These are phyloP conservation scores for Babesia gibsoni DNA, from an alignment of 169 alveolate genomes.

Conservation along the genomic window DNA sequence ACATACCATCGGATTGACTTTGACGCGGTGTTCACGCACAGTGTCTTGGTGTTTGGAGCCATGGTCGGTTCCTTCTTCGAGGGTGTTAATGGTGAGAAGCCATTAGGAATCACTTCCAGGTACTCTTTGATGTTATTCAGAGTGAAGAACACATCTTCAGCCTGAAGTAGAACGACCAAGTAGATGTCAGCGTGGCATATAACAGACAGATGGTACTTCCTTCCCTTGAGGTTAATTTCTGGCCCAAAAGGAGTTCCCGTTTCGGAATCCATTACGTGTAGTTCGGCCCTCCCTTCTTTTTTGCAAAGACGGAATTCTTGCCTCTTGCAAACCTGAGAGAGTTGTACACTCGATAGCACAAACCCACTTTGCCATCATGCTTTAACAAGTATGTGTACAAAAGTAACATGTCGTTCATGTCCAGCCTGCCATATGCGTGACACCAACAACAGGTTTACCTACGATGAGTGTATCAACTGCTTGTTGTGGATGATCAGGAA, in stretches of 20 bases:
- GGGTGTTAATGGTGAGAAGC: background rate
- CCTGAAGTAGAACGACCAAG: constrained; percentile 8
- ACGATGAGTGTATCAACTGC: constrained; percentile 49
- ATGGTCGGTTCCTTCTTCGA: background rate
- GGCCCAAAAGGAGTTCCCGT: constrained; percentile 51
- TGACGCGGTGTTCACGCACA: constrained; percentile 31
- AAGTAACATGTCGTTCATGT: constrained; percentile 34
- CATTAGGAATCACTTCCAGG: constrained; percentile 9
- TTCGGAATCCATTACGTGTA: constrained; percentile 33
- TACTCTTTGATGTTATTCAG: constrained; percentile 24
- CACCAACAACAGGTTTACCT: background rate
- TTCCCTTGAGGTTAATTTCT: constrained; percentile 25
- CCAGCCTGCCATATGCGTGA: constrained; percentile 4
- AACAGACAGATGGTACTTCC: constrained; percentile 16
- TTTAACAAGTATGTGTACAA: constrained; percentile 40
- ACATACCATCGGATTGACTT: constrained; percentile 48
- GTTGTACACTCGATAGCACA: background rate
- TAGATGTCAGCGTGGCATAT: background rate
- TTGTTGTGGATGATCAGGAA: constrained; percentile 31
- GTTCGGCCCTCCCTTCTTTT: constrained; percentile 6
- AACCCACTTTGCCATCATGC: constrained; percentile 30
- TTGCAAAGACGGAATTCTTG: background rate
- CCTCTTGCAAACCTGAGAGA: background rate
- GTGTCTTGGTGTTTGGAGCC: constrained; percentile 7
- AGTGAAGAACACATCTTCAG: constrained; percentile 1